Base-by-base conservation (phyloP, 2,329 filamentous ascomycete genomes). In the Phyllosticta citriasiana region DNA sequence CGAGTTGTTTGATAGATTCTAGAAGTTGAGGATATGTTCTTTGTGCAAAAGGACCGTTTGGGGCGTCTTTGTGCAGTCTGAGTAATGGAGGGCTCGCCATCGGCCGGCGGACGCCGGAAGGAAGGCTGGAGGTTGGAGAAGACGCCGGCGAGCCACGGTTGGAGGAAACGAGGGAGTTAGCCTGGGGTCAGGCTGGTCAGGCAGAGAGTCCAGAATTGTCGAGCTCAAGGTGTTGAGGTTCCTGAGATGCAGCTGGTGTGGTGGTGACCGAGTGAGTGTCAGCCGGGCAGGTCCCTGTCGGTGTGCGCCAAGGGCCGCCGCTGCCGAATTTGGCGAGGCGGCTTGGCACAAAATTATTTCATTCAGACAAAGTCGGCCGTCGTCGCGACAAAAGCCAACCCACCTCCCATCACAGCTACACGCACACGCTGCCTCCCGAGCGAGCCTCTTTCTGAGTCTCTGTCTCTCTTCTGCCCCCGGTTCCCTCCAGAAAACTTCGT, bases 401-500 rank as follows among this genome's bases (percentile, higher is more conserved):
- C 59, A 56, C 59, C 52, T 25, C 52, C 52, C 25, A 53, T 27
- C 40, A 47, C 40, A 47, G 40, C 40, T 47, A 60, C 53, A 56
- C 59, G 53, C 59, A 54, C 53, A 60, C 59, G 59, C 59, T 56
- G 24, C 59, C 33, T 53, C 59, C 59, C 59, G 59, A 57, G 59
- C 60, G 57, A 62, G 60, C 60, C 60, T 62, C 56, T 62, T 57
- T 53, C 53, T 57, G 60, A 62, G 60, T 59, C 57, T 65, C 58
- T 55, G 60, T 62, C 60, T 57, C 60, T 60, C 61, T 63, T 64
- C 60, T 61, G 57, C 58, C 57, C 58, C 58, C 61, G n/a, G 27
- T 55, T 53, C 61, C 64, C 63, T 62, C 35, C 64, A 65, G 60
- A 67, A 67, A 66, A 67, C 55, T 58, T 56, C 61, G 57, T 53